These are phyloP conservation scores for Curvularia sp. DNA, from an alignment of 2,329 filamentous ascomycete genomes.

Conservation along the genomic window DNA sequence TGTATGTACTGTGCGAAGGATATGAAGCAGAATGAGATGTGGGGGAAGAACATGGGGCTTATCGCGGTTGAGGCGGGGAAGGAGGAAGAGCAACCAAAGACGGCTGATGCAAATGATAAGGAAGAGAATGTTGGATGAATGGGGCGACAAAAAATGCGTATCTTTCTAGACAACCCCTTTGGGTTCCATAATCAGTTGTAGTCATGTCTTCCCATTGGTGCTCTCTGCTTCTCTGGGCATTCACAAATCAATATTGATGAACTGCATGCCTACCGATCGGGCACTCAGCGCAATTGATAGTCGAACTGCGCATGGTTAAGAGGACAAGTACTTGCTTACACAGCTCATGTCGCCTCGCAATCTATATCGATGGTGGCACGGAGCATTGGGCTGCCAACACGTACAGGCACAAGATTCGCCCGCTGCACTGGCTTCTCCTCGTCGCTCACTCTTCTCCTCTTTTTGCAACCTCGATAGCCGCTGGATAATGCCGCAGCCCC, in stretches of 20 bases:
- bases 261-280: neutral
- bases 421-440: neutral
- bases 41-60: neutral
- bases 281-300: neutral
- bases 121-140: neutral
- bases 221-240: neutral
- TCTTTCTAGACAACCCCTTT: neutral
- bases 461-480: conserved; percentile 43
- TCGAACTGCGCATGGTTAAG: neutral
- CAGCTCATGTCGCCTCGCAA: conserved; percentile 14
- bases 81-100: neutral
- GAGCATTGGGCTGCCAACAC: conserved; percentile 39
- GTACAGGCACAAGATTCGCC: conserved; percentile 41
- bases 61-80: neutral
- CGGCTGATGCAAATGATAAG: neutral
- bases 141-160: neutral
- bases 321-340: neutral
- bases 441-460: conserved; percentile 2
- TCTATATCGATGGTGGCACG: conserved; percentile 20
- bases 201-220: neutral
- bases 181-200: neutral
- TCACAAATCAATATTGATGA: neutral
- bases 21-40: neutral
- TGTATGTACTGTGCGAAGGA: neutral
- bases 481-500: conserved; percentile 27